phyloP scores from a whole-genome alignment of 1,139 yeast genomes.

The Saccharomyces pastorianus region DNA sequence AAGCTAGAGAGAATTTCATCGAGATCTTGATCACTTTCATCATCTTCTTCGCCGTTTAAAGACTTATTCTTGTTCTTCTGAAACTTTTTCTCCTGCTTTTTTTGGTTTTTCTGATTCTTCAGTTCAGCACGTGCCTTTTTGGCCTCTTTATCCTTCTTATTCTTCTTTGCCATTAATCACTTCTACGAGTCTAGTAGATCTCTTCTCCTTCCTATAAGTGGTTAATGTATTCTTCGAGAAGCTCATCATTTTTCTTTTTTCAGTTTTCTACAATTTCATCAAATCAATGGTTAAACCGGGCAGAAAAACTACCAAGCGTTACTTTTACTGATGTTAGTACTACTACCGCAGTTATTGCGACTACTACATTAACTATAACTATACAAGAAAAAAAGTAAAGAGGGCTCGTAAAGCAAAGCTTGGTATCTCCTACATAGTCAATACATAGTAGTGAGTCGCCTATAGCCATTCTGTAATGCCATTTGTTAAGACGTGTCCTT shows the following conservation, averaged over 20 bases:
- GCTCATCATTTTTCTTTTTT: background rate
- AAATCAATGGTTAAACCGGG: background rate
- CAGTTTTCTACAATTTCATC: background rate
- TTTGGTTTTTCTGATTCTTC: slow-evolving; percentile 66
- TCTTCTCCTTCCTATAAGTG: background rate
- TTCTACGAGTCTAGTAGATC: background rate
- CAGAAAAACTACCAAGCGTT: background rate
- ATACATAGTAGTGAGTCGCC: background rate
- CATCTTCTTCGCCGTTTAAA: slow-evolving; percentile 77
- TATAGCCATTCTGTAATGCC: background rate
- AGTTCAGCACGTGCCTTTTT: slow-evolving; percentile 84
- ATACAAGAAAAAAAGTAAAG: too few relatives aligned
- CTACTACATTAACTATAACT: background rate
- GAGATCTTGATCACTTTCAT: slow-evolving; percentile 82
- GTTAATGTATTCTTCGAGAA: background rate
- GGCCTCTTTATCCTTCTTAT: slow-evolving; percentile 77
- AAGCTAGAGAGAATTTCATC: slow-evolving; percentile 75
- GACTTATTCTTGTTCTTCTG: slow-evolving; percentile 69
- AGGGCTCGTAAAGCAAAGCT: background rate
- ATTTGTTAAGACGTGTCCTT: background rate
- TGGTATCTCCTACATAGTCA: background rate
- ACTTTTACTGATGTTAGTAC: background rate
- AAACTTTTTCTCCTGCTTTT: slow-evolving; percentile 65
- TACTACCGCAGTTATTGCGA: background rate
- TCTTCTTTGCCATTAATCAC: slow-evolving; percentile 66